Conservation (phyloP, 768 basidiomycete genomes). For the Russula earlei region DNA sequence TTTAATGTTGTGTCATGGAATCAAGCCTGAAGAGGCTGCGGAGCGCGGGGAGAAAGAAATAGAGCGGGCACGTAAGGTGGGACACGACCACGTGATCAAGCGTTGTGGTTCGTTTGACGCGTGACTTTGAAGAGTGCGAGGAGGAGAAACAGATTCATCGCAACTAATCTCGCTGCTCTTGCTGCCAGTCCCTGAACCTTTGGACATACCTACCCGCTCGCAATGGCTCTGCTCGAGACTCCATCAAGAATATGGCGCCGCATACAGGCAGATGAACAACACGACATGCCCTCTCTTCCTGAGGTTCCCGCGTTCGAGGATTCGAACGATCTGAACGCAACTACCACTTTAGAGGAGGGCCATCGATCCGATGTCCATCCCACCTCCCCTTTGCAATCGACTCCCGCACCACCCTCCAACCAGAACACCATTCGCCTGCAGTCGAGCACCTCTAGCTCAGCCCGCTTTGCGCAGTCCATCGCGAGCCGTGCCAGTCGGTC, state of each 20-base stretch:
- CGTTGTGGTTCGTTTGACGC: background rate
- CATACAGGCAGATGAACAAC: constrained; percentile 65
- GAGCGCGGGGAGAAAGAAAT: too few species aligned
- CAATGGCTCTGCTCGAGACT: constrained; percentile 43
- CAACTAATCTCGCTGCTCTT: too few species aligned
- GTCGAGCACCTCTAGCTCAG: constrained; percentile 40
- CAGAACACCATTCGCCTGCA: constrained; percentile 44
- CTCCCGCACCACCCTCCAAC: constrained; percentile 44
- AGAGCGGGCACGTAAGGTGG: too few species aligned
- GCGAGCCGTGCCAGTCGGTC: constrained; percentile 35
- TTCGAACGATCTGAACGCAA: constrained; percentile 35
- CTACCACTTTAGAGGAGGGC: constrained; percentile 30
- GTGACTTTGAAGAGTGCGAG: too few species aligned
- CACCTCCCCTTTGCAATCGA: constrained; percentile 54
- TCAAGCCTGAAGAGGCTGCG: too few species aligned
- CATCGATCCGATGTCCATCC: constrained; percentile 33
- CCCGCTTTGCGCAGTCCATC: constrained; percentile 45
- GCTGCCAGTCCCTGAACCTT: too few species aligned
- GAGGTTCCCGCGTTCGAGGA: constrained; percentile 67
- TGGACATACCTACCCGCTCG: background rate
- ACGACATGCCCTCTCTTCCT: constrained; percentile 75
- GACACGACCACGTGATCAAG: constrained; percentile 11
- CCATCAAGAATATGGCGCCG: constrained; percentile 80
- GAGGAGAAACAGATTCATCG: too few species aligned
- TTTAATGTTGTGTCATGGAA: too few species aligned